Base-by-base conservation (phyloP, 495 filamentous ascomycete genomes). In the Hypoxylon perforatum region DNA sequence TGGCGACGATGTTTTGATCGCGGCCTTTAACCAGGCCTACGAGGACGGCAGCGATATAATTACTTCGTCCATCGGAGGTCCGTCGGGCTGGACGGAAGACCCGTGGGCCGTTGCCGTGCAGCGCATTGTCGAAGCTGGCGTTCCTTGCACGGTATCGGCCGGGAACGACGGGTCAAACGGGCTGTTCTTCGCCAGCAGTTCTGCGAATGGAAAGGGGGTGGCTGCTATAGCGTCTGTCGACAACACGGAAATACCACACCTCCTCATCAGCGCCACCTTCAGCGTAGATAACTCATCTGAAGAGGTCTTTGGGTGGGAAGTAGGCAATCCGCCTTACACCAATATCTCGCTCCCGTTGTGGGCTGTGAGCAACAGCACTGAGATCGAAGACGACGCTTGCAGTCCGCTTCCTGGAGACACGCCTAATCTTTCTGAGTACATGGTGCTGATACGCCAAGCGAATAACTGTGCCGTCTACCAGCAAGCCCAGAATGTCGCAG, bases 11-110 rank as follows among this genome's bases (percentile, higher is more conserved):
- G 76, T 84, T 14, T 67, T 87, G 65, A 84, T 86, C 28, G 77
- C 76, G 12, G 85, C 85, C 6, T 87, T 84, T 61, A 80, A 83
- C 67, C 77, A 75, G 74, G 86, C 85, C 3, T 87, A 81, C 58
- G 81, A 87, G 64, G 84, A 75, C 39, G 84, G 84, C 10, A 82
- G 80, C 33, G 84, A 87, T 67, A 80, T 88, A 63, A 88, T 88
- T 66, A 85, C 85, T 18, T 82, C 83, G 10, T 87, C 84, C 5
- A 82, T 88, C 47, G 85, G 86, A 15, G 80, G 79, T 0, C 72
- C 84, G 15, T 80, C 77, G 0, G 86, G 85, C 14, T 87, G 84
- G 84, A 75, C 75, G 1, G 84, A 87, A 62, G 84, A 84, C 42
- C 78, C 82, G 4, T 86, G 84, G 84, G 78, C 82, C 15, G 76